Evolutionary conservation across 371 early-diverging fungal species (phyloP).

Genomic region (Mucor mucedo): DNA sequence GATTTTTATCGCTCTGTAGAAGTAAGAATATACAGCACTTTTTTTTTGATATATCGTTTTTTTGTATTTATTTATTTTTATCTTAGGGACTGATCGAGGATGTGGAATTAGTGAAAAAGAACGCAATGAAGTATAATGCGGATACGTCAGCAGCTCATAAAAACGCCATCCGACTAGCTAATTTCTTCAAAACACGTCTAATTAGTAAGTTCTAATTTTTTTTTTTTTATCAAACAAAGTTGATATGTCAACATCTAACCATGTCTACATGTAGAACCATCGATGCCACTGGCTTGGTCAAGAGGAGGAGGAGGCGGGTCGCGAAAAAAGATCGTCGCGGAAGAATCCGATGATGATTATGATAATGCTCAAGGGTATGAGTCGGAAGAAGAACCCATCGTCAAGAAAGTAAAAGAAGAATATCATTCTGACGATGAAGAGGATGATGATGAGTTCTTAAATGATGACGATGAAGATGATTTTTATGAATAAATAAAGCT

Average conservation of each 20-base stretch:
- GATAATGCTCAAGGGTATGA: constrained; percentile 36
- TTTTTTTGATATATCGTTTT: neutral
- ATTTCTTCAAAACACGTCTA: constrained; percentile 59
- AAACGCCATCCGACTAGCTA: constrained; percentile 62
- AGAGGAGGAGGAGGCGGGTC: constrained; percentile 37
- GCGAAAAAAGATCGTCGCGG: constrained; percentile 19
- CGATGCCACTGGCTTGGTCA: constrained; percentile 45
- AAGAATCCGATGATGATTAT: constrained; percentile 55
- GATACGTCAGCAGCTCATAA: constrained; percentile 62
- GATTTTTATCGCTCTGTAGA: constrained; percentile 67
- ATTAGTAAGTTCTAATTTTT: constrained; percentile 36
- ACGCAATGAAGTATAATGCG: constrained; percentile 72
- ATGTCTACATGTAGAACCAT: constrained; percentile 34
- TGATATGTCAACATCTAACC: neutral
- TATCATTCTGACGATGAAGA: constrained; percentile 46
- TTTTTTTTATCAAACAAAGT: neutral
- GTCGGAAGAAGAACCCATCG: constrained; percentile 35
- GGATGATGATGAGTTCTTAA: constrained; percentile 35
- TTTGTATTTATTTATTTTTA: neutral
- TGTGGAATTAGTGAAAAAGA: constrained; percentile 66
- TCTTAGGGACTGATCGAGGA: constrained; percentile 67
- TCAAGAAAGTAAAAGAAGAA: constrained; percentile 34
- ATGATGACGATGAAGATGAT: constrained; percentile 29
- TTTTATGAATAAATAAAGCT: constrained; percentile 1
- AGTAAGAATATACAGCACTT: neutral